A percentile compares a stretch with the other conserved stretches of the same genome.
Evolutionary conservation across 2,329 filamentous ascomycete species (phyloP).

Genomic region (Apiospora sp.): DNA sequence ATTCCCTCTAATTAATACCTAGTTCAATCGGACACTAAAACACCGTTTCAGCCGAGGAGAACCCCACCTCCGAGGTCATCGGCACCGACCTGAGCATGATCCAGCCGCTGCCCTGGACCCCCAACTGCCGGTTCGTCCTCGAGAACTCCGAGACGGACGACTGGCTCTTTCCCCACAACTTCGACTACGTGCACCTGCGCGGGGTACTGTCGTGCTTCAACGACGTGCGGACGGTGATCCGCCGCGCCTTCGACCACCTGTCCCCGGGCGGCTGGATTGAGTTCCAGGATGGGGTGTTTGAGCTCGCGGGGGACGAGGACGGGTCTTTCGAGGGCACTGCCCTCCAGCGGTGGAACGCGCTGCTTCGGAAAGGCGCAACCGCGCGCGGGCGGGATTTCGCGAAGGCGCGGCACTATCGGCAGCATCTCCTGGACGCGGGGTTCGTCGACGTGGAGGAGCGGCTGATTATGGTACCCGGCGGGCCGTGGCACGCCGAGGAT

Average conservation of each 20-base stretch:
- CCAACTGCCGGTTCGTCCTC: conserved; percentile 21
- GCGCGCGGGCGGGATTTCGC: background rate
- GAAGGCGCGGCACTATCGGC: background rate
- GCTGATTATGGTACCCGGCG: conserved; percentile 53
- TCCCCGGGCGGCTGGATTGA: conserved; percentile 20
- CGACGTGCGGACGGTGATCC: conserved; percentile 21
- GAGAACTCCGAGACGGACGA: conserved; percentile 24
- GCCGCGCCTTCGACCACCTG: background rate
- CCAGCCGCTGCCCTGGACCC: conserved; percentile 16
- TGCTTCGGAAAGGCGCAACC: background rate
- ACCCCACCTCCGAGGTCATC: conserved; percentile 25
- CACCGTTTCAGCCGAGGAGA: background rate
- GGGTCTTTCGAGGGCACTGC: background rate
- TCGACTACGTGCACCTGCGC: conserved; percentile 24
- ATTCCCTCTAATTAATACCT: background rate
- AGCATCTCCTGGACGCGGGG: conserved; percentile 45
- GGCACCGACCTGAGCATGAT: conserved; percentile 25
- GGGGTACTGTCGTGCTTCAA: background rate
- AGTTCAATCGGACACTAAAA: background rate
- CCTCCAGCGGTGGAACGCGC: background rate
- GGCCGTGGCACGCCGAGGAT: conserved; percentile 63
- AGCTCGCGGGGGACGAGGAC: background rate
- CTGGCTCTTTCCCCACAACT: background rate
- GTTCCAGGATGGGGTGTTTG: conserved; percentile 20
- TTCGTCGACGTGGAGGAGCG: conserved; percentile 53